Conservation (phyloP, 306 rosid species). For the Lotus japonicus region DNA sequence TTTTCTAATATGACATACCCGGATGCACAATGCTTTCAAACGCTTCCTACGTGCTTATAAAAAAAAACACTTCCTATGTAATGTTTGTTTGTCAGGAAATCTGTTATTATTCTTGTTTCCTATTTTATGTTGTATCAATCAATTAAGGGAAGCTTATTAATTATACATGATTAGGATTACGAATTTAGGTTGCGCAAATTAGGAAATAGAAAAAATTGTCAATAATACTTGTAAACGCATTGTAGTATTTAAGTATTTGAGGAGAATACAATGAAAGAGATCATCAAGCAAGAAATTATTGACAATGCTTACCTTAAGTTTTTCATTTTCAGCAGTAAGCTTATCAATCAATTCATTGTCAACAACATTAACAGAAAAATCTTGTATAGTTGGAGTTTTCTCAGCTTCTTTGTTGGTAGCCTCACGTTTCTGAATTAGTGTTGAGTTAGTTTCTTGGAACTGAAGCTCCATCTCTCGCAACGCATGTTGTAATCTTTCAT, state of each 20-base stretch:
- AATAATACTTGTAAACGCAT: too few relatives aligned
- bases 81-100: neutral
- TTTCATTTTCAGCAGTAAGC: constrained; percentile 26
- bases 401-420: constrained; percentile 21
- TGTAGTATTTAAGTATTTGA: too few relatives aligned
- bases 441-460: constrained; percentile 32
- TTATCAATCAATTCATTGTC: constrained; percentile 14
- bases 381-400: constrained; percentile 29
- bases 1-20: neutral
- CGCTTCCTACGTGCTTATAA: neutral
- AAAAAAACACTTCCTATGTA: neutral
- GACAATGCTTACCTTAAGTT: constrained; percentile 24
- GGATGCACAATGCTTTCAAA: neutral
- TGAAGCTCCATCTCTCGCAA: constrained; percentile 46
- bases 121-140: too few relatives aligned
- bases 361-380: constrained; percentile 25
- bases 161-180: too few relatives aligned
- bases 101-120: too few relatives aligned
- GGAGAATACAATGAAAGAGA: too few relatives aligned
- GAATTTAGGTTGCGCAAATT: too few relatives aligned
- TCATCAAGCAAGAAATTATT: too few relatives aligned
- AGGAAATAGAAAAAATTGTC: too few relatives aligned
- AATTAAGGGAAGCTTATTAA: too few relatives aligned
- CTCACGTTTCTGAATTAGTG: constrained; percentile 39
- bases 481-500: constrained; percentile 52